phyloP scores from a whole-genome alignment of 2,329 filamentous ascomycete genomes.

The Fonsecaea nubica region DNA sequence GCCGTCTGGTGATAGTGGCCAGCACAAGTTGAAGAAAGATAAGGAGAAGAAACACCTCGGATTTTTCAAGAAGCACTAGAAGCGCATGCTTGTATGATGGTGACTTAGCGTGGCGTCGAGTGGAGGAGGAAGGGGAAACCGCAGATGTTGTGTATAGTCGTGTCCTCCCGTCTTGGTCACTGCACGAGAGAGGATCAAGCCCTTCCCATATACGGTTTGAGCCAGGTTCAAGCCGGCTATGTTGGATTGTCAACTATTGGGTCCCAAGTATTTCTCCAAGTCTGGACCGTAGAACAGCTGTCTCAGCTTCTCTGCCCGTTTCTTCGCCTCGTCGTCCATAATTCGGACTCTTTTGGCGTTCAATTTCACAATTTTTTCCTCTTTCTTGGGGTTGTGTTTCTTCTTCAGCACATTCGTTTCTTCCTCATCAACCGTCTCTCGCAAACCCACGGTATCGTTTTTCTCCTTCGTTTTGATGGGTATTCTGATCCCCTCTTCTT shows the following conservation, averaged over 20 bases:
- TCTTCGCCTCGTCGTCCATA: slow-evolving; percentile 66
- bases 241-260: slow-evolving; percentile 24
- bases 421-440: slow-evolving; percentile 51
- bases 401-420: slow-evolving; percentile 41
- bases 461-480: slow-evolving; percentile 77
- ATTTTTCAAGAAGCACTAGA: slow-evolving; percentile 40
- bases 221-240: neutral
- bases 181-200: neutral
- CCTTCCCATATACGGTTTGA: neutral
- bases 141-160: neutral
- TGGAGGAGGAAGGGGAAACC: slow-evolving; percentile 2
- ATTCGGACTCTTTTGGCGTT: slow-evolving; percentile 74
- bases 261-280: slow-evolving; percentile 73
- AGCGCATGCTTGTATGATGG: slow-evolving; percentile 16
- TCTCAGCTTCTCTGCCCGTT: slow-evolving; percentile 67
- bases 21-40: slow-evolving; percentile 61
- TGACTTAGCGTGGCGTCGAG: slow-evolving; percentile 36
- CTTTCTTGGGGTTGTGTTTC: slow-evolving; percentile 47
- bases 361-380: slow-evolving; percentile 55
- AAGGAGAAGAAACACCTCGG: slow-evolving; percentile 66
- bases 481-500: slow-evolving; percentile 73
- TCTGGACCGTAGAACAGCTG: slow-evolving; percentile 78
- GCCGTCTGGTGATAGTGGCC: slow-evolving; percentile 27
- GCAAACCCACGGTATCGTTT: slow-evolving; percentile 76
- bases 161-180: slow-evolving; percentile 7